Base-by-base conservation (phyloP, 768 basidiomycete species). In the Cyclocybe cylindracea region DNA sequence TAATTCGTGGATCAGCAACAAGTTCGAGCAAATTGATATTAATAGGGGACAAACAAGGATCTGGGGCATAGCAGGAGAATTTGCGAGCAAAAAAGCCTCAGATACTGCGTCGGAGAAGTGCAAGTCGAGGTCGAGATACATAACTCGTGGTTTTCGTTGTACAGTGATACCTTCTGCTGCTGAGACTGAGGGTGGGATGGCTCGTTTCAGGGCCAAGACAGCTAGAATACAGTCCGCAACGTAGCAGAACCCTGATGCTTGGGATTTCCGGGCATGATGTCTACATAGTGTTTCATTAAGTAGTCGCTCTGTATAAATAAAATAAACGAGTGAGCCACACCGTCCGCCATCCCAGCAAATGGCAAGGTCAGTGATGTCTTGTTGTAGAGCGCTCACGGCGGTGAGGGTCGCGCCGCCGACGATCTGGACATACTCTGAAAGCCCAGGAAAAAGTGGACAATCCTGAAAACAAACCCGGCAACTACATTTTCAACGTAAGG, bases 291-390 rank as follows among this genome's bases (percentile, higher is more conserved):
- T 5, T 2, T 13, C 14, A 13, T 10, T 43, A n/a, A 43, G n/a
- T n/a, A 10, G 32, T 10, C 19, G 10, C 14, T 13, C 4, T 4
- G 13, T 35, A 31, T 16, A n/a, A 39, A 16, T 18, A 14, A 34
- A 38, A 50, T n/a, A 32, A 14, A 32, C 50, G 33, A 38, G 33
- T 37, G 34, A n/a, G 7, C 48, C 65, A 45, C 51, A 84, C 85
- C 90, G 78, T 45, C 95, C 95, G 11, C 95, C 95, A 59, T 95
- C 94, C 94, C 95, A 97, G 63, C 82, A 86, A 39, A 98, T 82
- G 0, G 87, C 83, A 29, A 90, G 68, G 29, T 89, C 78, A 4
- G 79, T 78, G 2, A 71, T 39, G 10, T 72, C 68, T 9, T 78
- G 69, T 19, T 75, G 71, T 3, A 98, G 71, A 5, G 80, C 76